Evolutionary conservation across 2,329 filamentous ascomycete species (phyloP).

Genomic region (Cordyceps militaris): DNA sequence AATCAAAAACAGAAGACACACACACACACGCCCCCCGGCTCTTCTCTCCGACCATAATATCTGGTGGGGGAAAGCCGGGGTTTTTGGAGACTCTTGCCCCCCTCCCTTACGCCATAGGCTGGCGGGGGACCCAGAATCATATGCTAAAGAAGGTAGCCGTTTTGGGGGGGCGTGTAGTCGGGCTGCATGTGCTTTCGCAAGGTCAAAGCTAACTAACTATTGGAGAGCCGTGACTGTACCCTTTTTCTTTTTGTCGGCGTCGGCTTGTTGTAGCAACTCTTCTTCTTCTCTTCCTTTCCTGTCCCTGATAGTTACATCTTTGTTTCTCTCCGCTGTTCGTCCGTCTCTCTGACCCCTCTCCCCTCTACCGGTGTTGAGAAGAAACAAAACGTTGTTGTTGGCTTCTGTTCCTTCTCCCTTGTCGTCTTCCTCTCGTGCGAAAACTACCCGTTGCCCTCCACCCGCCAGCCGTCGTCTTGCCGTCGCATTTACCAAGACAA

Average conservation of each 20-base stretch:
- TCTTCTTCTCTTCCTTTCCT: slow-evolving; percentile 6
- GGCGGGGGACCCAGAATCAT: slow-evolving; percentile 14
- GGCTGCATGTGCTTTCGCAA: slow-evolving; percentile 5
- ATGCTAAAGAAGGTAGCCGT: slow-evolving; percentile 8
- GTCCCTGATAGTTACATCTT: no score
- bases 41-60: background rate
- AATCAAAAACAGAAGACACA: background rate
- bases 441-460: slow-evolving; percentile 5
- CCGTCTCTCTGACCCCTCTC: slow-evolving; percentile 7
- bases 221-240: slow-evolving; percentile 6
- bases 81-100: background rate
- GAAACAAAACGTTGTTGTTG: background rate
- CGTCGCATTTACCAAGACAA: background rate
- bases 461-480: background rate
- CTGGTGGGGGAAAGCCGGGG: slow-evolving; percentile 6
- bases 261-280: slow-evolving; percentile 8
- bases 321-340: no score
- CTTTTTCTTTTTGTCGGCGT: background rate
- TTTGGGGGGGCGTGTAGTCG: background rate
- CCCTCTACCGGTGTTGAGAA: background rate
- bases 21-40: background rate
- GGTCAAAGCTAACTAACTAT: background rate
- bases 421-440: background rate
- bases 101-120: slow-evolving; percentile 9
- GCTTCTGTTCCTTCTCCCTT: background rate